Evolutionary conservation across 352 stramenopile species (phyloP), one percentile per base, ranked within the genome.

Genomic region (Plasmopara viticola): DNA sequence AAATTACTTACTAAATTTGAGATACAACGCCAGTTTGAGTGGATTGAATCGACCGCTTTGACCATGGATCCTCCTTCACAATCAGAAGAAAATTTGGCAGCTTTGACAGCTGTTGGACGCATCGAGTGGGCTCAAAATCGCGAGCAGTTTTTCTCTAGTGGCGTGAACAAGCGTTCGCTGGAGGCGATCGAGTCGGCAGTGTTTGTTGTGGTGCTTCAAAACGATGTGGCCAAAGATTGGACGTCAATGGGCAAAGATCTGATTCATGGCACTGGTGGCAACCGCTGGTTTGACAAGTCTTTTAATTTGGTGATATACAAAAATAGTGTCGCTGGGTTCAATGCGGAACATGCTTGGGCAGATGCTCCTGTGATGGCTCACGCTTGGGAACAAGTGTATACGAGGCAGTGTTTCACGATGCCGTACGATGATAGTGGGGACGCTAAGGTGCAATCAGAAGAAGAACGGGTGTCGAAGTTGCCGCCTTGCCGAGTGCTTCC

Each of bases 241-340:
- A 87, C 68, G 1, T 69, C 58, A 6, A 87, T 89, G 66, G 80
- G 80, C 44, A 78, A 78, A 44, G 70, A 87, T 48, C 60, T 94
- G 7, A 91, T 96, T 46, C 84, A 93, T 60, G 84, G 86, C 50
- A 86, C 43, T 47, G 94, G 94, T 34, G 72, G 76, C 48, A 98
- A 98, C 80, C 90, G 95, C 40, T 98, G 92, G 89, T 99, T 98
- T 58, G 96, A 99, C 71, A 99, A 99, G 74, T 95, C 84, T 6
- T 94, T 98, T 53, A 96, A 97, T 66, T 47, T 99, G 5, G 83
- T 98, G 29, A 82, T 97, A 30, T 97, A 95, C 58, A 85, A 87
- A 33, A 98, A 98, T 71, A 95, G 90, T 15, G 91, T 97, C 29
- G 80, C 79, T 44, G 96, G 93, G 14, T 81, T 98, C 56, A 86